Conservation (phyloP, 2,329 filamentous ascomycete species). For the Aspergillus pseudoglaucus region DNA sequence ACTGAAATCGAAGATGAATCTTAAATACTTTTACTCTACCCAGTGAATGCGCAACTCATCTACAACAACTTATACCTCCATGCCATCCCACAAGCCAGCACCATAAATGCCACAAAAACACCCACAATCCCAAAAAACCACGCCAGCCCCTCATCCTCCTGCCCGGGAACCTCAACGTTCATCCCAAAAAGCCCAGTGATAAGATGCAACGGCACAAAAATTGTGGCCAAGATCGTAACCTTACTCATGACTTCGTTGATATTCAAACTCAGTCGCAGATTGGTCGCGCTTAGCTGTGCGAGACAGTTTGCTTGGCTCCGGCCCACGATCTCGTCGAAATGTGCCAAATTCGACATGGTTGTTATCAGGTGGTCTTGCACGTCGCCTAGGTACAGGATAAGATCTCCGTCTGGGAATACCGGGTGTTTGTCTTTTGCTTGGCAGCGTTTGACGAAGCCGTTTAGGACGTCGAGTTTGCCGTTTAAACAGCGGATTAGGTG, state of each 20-base stretch:
- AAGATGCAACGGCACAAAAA: constrained; percentile 88
- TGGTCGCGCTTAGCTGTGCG: constrained; percentile 85
- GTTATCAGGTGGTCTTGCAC: constrained; percentile 98
- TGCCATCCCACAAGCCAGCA: constrained; percentile 27
- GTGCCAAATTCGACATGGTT: constrained; percentile 86
- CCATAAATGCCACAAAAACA: constrained; percentile 34
- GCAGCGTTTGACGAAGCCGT: constrained; percentile 94
- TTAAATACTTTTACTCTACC: no score
- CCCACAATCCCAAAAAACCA: constrained; percentile 47
- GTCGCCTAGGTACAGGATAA: constrained; percentile 89
- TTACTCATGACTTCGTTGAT: constrained; percentile 86
- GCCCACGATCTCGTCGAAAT: constrained; percentile 94
- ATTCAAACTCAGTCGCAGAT: constrained; percentile 74
- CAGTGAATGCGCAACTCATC: neutral
- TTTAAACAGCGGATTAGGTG: constrained; percentile 81
- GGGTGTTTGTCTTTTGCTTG: constrained; percentile 74
- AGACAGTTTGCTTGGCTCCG: constrained; percentile 91
- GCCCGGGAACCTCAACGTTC: constrained; percentile 43
- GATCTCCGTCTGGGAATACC: constrained; percentile 87
- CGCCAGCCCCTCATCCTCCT: constrained; percentile 23
- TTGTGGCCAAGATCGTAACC: constrained; percentile 85
- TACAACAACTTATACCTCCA: constrained; percentile 30
- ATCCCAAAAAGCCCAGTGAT: constrained; percentile 58
- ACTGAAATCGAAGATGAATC: no score
- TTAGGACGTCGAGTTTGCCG: constrained; percentile 92